These are phyloP conservation scores for Hypoxylon rubiginosum DNA, from an alignment of 2,329 filamentous ascomycete species.

Conservation along the genomic window DNA sequence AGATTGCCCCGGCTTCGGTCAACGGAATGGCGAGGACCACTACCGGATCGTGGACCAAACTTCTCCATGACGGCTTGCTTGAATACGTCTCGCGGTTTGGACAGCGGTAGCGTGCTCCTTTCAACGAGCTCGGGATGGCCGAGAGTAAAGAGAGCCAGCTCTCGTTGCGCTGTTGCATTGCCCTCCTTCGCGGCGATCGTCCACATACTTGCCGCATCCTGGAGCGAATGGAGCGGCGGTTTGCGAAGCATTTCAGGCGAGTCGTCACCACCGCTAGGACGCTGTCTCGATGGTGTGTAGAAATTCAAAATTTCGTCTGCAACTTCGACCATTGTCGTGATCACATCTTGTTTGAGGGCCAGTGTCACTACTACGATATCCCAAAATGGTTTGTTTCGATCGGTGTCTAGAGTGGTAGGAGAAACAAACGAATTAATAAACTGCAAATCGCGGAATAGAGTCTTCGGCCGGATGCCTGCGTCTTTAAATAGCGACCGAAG, in stretches of 20 bases:
- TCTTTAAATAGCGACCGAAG: conserved; percentile 77
- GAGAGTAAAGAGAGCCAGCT: conserved; percentile 93
- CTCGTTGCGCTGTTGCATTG: conserved; percentile 87
- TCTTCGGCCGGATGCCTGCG: conserved; percentile 78
- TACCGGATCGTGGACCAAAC: conserved; percentile 61
- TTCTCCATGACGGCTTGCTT: conserved; percentile 86
- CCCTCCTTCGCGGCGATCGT: conserved; percentile 95
- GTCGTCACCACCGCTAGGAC: conserved; percentile 54
- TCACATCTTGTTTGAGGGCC: conserved; percentile 89
- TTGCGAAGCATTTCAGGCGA: conserved; percentile 59
- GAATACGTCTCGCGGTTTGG: conserved; percentile 89
- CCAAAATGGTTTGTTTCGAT: conserved; percentile 85
- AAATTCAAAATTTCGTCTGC: conserved; percentile 77
- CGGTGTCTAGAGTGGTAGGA: conserved; percentile 70
- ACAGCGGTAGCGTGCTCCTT: conserved; percentile 84
- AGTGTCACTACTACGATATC: conserved; percentile 89
- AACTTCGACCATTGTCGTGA: conserved; percentile 84
- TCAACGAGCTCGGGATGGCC: conserved; percentile 89
- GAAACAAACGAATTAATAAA: conserved; percentile 78
- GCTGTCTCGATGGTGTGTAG: conserved; percentile 73
- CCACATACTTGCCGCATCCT: conserved; percentile 89
- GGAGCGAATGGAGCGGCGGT: conserved; percentile 74
- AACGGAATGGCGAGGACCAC: conserved; percentile 51
- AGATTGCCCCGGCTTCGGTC: conserved; percentile 50
- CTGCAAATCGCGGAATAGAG: conserved; percentile 84